Percentiles rank a stretch among this genome's conserved stretches.
These are phyloP conservation scores for Cairneyella variabilis DNA, from an alignment of 495 filamentous ascomycete genomes.

Conservation along the genomic window DNA sequence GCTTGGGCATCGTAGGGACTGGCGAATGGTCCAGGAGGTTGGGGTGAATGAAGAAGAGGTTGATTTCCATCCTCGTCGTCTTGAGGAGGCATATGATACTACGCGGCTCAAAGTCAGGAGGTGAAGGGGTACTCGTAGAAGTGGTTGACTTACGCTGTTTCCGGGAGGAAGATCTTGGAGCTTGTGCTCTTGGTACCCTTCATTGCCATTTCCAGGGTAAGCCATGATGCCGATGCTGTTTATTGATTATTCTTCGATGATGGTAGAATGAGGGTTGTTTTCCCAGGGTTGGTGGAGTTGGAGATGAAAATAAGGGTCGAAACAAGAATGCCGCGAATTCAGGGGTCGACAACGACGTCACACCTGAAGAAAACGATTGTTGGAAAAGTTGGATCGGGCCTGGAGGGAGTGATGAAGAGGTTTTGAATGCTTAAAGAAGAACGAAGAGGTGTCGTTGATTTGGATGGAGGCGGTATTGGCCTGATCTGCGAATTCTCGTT, in stretches of 20 bases:
- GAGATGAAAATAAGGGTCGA: background rate
- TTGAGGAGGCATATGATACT: constrained; percentile 50
- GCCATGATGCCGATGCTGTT: constrained; percentile 38
- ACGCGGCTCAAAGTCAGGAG: constrained; percentile 20
- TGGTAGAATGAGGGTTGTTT: background rate
- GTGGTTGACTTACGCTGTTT: constrained; percentile 56
- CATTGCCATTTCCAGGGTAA: constrained; percentile 48
- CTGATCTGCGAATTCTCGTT: no score
- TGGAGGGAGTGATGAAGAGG: no score
- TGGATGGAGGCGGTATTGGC: no score
- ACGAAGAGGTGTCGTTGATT: no score
- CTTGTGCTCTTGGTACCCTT: constrained; percentile 55
- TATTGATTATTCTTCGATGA: background rate
- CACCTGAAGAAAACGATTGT: no score
- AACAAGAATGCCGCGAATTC: background rate
- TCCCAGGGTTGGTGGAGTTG: background rate
- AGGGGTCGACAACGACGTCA: no score
- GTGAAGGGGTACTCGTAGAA: constrained; percentile 37
- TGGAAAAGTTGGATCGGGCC: no score
- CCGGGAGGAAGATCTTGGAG: constrained; percentile 65
- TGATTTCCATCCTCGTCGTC: constrained; percentile 48
- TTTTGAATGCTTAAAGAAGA: no score
- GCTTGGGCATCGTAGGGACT: constrained; percentile 48
- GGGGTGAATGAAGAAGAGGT: constrained; percentile 67
- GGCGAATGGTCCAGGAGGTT: constrained; percentile 65